Conservation (phyloP, 2,329 filamentous ascomycete genomes). For the Sporothrix protearum region DNA sequence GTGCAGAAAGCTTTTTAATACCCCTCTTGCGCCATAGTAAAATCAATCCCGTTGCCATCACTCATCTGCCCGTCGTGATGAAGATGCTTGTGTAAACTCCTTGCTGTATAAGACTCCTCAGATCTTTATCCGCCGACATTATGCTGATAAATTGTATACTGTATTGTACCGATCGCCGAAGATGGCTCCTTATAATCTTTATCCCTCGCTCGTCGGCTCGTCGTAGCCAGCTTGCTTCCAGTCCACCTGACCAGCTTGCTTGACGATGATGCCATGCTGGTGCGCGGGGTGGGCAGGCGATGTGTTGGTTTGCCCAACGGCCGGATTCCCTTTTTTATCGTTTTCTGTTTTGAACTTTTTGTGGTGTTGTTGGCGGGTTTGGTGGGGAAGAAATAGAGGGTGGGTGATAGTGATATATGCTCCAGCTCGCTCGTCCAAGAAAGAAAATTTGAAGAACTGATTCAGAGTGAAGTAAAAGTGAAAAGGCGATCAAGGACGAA, state of each 20-base stretch:
- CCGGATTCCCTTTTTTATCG: background rate
- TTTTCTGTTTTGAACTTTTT: conserved; percentile 13
- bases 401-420: background rate
- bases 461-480: background rate
- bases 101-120: background rate
- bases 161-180: background rate
- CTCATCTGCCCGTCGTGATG: background rate
- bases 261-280: background rate
- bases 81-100: background rate
- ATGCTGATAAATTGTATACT: background rate
- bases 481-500: background rate
- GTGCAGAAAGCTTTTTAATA: background rate
- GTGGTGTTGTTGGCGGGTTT: background rate
- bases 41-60: background rate
- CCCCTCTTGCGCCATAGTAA: background rate
- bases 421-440: background rate
- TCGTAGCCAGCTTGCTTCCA: background rate
- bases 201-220: background rate
- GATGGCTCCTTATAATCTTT: background rate
- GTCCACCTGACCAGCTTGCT: background rate
- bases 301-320: background rate
- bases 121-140: background rate
- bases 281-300: too few species aligned
- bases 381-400: background rate
- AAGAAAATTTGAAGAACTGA: background rate